Conservation (phyloP, 2,329 filamentous ascomycete genomes). For the Aspergillus nomiae region DNA sequence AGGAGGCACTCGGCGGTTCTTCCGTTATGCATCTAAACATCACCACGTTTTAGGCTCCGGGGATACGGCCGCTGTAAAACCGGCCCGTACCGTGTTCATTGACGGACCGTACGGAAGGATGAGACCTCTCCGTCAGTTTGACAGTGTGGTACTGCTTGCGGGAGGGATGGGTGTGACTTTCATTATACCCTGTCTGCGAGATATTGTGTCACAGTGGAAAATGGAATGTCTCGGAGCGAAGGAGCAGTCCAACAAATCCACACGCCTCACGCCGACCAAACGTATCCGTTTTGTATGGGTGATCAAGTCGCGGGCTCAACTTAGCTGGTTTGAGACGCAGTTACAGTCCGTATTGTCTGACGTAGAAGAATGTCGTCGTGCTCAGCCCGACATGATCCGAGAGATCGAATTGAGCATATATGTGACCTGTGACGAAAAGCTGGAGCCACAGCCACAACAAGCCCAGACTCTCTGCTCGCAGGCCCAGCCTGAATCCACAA, state of each 20-base stretch:
- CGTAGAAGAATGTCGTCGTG: slow-evolving; percentile 38
- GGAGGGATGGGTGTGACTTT: slow-evolving; percentile 64
- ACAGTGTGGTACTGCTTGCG: slow-evolving; percentile 61
- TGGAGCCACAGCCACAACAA: slow-evolving; percentile 31
- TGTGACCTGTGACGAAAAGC: slow-evolving; percentile 55
- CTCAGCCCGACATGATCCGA: slow-evolving; percentile 35
- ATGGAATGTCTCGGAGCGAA: slow-evolving; percentile 28
- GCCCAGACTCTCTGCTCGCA: slow-evolving; percentile 26
- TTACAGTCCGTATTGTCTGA: slow-evolving; percentile 50
- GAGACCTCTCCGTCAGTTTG: slow-evolving; percentile 59
- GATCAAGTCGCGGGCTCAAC: slow-evolving; percentile 55
- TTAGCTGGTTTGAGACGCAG: slow-evolving; percentile 57
- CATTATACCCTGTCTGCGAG: slow-evolving; percentile 57
- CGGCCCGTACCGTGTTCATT: slow-evolving; percentile 47
- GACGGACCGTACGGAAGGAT: slow-evolving; percentile 58
- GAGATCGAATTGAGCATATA: slow-evolving; percentile 57
- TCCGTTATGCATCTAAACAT: slow-evolving; percentile 52
- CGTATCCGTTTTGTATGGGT: slow-evolving; percentile 61
- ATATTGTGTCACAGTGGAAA: slow-evolving; percentile 54
- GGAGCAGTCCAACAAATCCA: slow-evolving; percentile 13
- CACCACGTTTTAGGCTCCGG: slow-evolving; percentile 25
- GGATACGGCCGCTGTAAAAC: slow-evolving; percentile 9
- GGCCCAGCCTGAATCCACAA: slow-evolving; percentile 12
- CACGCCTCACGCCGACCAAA: slow-evolving; percentile 45
- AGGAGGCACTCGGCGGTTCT: slow-evolving; percentile 56